Percentiles rank a stretch among this genome's conserved stretches.
phyloP scores from a whole-genome alignment of 192 early-diverging fungal species.

The Spizellomyces sp. region DNA sequence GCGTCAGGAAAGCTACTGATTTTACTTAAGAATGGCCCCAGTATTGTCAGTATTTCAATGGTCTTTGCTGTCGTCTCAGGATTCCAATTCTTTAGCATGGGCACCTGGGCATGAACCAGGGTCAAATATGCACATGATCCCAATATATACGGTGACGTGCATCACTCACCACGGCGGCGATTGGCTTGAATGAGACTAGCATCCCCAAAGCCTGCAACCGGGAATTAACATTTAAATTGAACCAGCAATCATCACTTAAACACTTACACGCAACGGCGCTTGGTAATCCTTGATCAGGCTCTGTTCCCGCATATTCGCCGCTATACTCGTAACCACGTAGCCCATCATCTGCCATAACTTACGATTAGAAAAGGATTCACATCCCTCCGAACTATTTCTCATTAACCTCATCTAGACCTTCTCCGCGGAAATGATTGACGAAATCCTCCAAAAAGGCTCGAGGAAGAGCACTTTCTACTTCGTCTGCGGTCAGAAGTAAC shows the following conservation, averaged over 20 bases:
- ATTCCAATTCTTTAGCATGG: constrained; percentile 48
- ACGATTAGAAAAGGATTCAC: no score
- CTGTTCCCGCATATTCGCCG: constrained; percentile 44
- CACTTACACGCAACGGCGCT: constrained; percentile 50
- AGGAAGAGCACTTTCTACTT: constrained; percentile 60
- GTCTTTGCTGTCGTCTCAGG: constrained; percentile 54
- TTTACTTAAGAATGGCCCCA: constrained; percentile 73
- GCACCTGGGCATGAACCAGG: constrained; percentile 22
- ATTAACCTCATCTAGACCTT: no score
- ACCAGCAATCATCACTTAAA: neutral
- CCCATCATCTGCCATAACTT: no score
- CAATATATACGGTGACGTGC: neutral
- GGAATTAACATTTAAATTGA: constrained; percentile 8
- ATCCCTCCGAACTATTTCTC: no score
- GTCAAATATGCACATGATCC: neutral
- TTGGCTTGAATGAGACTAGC: constrained; percentile 57
- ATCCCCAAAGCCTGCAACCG: constrained; percentile 47
- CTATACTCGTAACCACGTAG: constrained; percentile 29
- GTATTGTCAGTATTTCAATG: constrained; percentile 66
- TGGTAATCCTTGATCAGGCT: constrained; percentile 55
- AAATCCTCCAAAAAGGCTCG: constrained; percentile 59
- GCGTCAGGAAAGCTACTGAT: constrained; percentile 45
- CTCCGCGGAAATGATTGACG: neutral
- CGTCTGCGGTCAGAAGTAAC: constrained; percentile 57
- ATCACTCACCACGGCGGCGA: constrained; percentile 53